Evolutionary conservation across 2,329 filamentous ascomycete species (phyloP).

Genomic region (Rhexocercosporidium sp.): DNA sequence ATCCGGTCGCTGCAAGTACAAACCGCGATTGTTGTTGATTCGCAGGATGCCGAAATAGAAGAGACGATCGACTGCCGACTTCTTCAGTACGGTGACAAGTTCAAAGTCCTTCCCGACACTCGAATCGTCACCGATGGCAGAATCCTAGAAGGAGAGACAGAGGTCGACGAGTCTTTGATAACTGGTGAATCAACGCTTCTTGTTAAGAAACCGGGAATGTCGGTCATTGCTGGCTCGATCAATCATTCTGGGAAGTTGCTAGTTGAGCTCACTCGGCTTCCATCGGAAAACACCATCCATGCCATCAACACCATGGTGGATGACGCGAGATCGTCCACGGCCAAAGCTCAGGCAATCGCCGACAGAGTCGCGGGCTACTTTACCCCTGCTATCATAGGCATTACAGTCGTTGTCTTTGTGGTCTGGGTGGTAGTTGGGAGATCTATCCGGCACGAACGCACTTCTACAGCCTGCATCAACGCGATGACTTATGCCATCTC

Average conservation of each 20-base stretch:
- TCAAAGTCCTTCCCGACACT: slow-evolving; percentile 65
- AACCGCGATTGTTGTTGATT: slow-evolving; percentile 57
- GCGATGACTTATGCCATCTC: slow-evolving; percentile 76
- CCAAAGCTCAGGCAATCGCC: slow-evolving; percentile 70
- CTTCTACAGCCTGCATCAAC: slow-evolving; percentile 56
- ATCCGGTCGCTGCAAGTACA: slow-evolving; percentile 61
- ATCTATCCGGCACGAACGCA: slow-evolving; percentile 45
- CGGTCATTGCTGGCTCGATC: slow-evolving; percentile 70
- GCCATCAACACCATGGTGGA: slow-evolving; percentile 74
- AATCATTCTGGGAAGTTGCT: slow-evolving; percentile 68
- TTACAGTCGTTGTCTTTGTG: slow-evolving; percentile 65
- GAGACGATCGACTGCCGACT: slow-evolving; percentile 70
- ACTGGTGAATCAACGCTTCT: slow-evolving; percentile 73
- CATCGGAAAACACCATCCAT: slow-evolving; percentile 74
- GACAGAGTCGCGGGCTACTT: slow-evolving; percentile 72
- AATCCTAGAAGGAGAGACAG: slow-evolving; percentile 64
- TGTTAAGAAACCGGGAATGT: slow-evolving; percentile 57
- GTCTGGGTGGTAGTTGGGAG: slow-evolving; percentile 69
- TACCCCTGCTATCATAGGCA: slow-evolving; percentile 64
- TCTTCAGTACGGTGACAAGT: slow-evolving; percentile 72
- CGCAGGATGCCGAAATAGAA: slow-evolving; percentile 49
- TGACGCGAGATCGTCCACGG: slow-evolving; percentile 70
- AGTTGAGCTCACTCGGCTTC: slow-evolving; percentile 63
- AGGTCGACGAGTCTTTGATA: slow-evolving; percentile 79
- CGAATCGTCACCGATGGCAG: slow-evolving; percentile 72